Evolutionary conservation across 371 early-diverging fungal genomes (phyloP).

Genomic region (Mortierella sp.): DNA sequence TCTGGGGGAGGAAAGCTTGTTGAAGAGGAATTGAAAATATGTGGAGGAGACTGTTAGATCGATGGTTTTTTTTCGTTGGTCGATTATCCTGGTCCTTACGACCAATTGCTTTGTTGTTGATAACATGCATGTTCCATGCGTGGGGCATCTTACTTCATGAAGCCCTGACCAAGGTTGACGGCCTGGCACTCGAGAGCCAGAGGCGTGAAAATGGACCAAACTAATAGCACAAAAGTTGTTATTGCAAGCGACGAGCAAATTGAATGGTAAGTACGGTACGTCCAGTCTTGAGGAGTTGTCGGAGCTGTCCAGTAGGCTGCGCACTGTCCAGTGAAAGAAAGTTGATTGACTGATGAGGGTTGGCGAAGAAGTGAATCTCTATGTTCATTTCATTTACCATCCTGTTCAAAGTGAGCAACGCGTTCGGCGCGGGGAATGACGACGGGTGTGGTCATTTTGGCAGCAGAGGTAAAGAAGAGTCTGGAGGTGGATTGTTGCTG

Average conservation of each 20-base stretch:
- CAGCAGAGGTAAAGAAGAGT: constrained; percentile 14
- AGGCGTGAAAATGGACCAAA: constrained; percentile 95
- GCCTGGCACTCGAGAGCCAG: constrained; percentile 88
- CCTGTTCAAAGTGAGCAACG: constrained; percentile 63
- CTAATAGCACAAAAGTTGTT: constrained; percentile 49
- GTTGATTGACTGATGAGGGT: constrained; percentile 64
- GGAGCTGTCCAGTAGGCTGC: background rate
- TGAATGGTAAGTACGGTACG: background rate
- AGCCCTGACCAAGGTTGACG: constrained; percentile 96
- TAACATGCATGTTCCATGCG: background rate
- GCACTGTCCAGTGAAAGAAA: background rate
- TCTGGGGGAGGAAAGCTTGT: constrained; percentile 88
- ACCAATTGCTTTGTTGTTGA: background rate
- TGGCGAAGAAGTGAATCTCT: constrained; percentile 43
- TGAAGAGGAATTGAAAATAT: background rate
- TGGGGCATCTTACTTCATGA: constrained; percentile 73
- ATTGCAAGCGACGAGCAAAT: background rate
- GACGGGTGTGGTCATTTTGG: constrained; percentile 33
- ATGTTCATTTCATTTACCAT: constrained; percentile 43
- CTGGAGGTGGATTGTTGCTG: constrained; percentile 9
- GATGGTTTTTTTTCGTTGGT: background rate
- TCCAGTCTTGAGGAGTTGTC: background rate
- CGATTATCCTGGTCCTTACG: background rate
- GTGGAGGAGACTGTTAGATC: background rate
- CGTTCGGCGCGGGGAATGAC: constrained; percentile 57